A percentile compares a stretch with the other conserved stretches of the same genome.
phyloP scores from a whole-genome alignment of 257 asterid genomes.

The Fraxinus excelsior region DNA sequence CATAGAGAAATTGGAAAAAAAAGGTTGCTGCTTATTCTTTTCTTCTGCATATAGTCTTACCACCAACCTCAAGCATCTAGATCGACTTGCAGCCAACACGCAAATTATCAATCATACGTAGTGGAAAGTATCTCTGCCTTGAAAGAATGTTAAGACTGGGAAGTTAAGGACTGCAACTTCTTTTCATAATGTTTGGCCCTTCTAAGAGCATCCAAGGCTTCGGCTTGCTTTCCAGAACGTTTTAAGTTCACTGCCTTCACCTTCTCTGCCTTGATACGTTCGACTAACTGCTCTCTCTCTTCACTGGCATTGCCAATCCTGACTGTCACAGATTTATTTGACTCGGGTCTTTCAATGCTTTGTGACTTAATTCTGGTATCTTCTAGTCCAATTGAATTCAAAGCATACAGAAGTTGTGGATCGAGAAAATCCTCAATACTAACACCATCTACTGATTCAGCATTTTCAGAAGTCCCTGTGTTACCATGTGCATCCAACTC shows the following conservation, averaged over 20 bases:
- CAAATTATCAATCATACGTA: neutral
- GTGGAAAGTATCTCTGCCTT: neutral
- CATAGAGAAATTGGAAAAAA: neutral
- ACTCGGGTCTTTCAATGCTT: slow-evolving; percentile 35
- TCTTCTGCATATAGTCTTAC: neutral
- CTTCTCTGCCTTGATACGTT: slow-evolving; percentile 74
- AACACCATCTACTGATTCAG: slow-evolving; percentile 48
- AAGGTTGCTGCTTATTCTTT: neutral
- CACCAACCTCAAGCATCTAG: neutral
- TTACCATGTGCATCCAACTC: slow-evolving; percentile 48
- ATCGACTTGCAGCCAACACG: neutral
- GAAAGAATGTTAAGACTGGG: slow-evolving; percentile 19
- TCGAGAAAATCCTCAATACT: slow-evolving; percentile 81
- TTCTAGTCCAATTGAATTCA: slow-evolving; percentile 72
- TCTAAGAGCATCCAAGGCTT: slow-evolving; percentile 79
- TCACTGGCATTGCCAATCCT: slow-evolving; percentile 28
- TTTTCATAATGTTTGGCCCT: slow-evolving; percentile 75
- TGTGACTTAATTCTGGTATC: slow-evolving; percentile 34
- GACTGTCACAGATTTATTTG: slow-evolving; percentile 25
- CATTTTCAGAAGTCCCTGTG: slow-evolving; percentile 25
- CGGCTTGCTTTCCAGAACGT: slow-evolving; percentile 85
- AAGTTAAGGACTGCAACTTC: slow-evolving; percentile 66
- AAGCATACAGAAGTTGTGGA: slow-evolving; percentile 84
- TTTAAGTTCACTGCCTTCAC: slow-evolving; percentile 76
- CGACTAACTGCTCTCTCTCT: slow-evolving; percentile 63